phyloP scores from a whole-genome alignment of 106 monocot species.

The Dactylorhiza incarnata region DNA sequence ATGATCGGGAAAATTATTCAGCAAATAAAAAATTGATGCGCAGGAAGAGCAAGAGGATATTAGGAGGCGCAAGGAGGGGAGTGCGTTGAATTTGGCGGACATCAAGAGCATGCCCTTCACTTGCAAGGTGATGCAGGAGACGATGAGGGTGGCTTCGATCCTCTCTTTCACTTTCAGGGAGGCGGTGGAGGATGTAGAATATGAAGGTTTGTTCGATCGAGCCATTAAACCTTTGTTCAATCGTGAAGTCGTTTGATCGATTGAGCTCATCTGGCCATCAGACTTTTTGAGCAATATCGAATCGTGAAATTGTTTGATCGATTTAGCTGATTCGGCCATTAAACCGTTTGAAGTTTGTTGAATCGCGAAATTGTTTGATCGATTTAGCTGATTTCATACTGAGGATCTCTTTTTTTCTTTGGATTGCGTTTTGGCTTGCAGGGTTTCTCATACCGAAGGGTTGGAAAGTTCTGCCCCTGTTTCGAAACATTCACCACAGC shows the following conservation, averaged over 20 bases:
- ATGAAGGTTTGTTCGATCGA: slow-evolving; percentile 37
- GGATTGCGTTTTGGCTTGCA: no score
- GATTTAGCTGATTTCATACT: neutral
- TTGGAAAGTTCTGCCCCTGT: slow-evolving; percentile 92
- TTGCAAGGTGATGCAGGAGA: slow-evolving; percentile 79
- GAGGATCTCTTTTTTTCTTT: no score
- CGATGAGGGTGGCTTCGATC: slow-evolving; percentile 76
- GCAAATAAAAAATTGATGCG: neutral
- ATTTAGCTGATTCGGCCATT: no score
- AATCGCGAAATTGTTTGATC: neutral
- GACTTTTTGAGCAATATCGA: neutral
- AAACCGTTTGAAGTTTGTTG: no score
- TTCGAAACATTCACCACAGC: slow-evolving; percentile 89
- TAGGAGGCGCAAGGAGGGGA: slow-evolving; percentile 13
- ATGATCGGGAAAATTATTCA: no score
- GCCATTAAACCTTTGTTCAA: neutral
- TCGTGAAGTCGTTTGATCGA: no score
- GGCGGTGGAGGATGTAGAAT: slow-evolving; percentile 84
- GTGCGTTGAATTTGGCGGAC: slow-evolving; percentile 58
- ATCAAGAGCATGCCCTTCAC: slow-evolving; percentile 72
- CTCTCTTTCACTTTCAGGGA: slow-evolving; percentile 91
- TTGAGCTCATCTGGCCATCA: neutral
- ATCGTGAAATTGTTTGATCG: no score
- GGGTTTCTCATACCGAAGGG: slow-evolving; percentile 95
- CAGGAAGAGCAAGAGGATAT: slow-evolving; percentile 90